A percentile compares a stretch with the other conserved stretches of the same genome.
Conservation (phyloP, 306 rosid genomes). For the Argentina anserina region DNA sequence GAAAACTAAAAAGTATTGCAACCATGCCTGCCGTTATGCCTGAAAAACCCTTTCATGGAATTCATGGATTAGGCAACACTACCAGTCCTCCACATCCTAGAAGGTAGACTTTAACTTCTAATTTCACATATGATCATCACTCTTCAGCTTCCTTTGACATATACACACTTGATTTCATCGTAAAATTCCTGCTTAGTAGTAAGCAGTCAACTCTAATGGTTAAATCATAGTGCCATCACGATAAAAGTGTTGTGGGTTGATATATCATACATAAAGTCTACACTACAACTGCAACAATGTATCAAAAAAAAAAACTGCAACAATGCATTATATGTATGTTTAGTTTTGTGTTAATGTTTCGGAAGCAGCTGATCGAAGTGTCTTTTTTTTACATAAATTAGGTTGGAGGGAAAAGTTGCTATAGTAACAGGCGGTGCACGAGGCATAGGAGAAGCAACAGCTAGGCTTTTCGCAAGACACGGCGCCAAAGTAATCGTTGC, state of each 20-base stretch:
- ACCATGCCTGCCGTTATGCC: slow-evolving; percentile 63
- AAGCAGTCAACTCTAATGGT: too few species aligned
- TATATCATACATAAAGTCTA: too few species aligned
- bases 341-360: not conserved
- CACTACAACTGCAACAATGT: not conserved
- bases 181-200: too few species aligned
- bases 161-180: too few species aligned
- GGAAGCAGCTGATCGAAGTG: not conserved
- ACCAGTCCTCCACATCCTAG: slow-evolving; percentile 30
- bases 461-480: slow-evolving; percentile 56
- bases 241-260: too few species aligned
- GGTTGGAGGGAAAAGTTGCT: slow-evolving; percentile 86
- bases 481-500: slow-evolving; percentile 82
- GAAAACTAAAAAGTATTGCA: not conserved
- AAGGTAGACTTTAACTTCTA: slow-evolving; percentile 36
- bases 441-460: slow-evolving; percentile 87
- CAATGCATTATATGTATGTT: not conserved
- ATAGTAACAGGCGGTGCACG: slow-evolving; percentile 79
- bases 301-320: too few species aligned
- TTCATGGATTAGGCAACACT: slow-evolving; percentile 30
- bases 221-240: too few species aligned
- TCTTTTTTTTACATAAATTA: slow-evolving; percentile 10
- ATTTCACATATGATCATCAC: not conserved
- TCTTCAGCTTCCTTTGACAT: too few species aligned
- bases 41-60: slow-evolving; percentile 49